Base-by-base conservation (phyloP, 2,329 filamentous ascomycete genomes). In the Hawksworthiomyces lignivorus region DNA sequence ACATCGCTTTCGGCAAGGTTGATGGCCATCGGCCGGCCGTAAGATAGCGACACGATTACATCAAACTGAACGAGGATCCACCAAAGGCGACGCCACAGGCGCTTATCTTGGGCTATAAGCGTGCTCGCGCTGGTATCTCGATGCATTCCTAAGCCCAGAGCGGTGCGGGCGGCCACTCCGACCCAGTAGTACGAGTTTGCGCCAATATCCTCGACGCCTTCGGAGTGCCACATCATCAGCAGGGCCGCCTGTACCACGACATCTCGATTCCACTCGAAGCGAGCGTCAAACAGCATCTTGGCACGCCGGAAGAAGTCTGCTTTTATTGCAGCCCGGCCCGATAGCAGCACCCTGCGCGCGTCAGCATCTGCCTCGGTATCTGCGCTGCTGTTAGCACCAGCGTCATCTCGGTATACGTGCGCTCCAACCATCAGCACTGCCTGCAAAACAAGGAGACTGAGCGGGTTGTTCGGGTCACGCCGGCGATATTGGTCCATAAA, bases 391-490 rank as follows among this genome's bases (percentile, higher is more conserved):
- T 21, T 24, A 10, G 18, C 38, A n/a, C 31, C 24, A 7, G 22
- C 35, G 10, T 65, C 53, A 36, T 70, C 64, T 5, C 66, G 59
- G 61, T 4, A 60, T 2, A 72, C 68, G 53, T 75, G 73, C 0
- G 70, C 65, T 2, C 73, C 73, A 4, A 70, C 70, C 26, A 75
- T 53, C 60, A 97, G 94, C 15, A 97, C 80, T 7, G 87, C 86
- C 61, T 96, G 90, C 1, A 97, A 68, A 44, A 97, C 73, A 24
- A 97, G 68, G 1, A 90, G 88, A 1, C 90, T 95, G 24, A 96
- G 88, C 0, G 83, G 77, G 17, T 78, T 80, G 44, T 84, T 79
- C 88, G 90, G 30, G 73, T 66, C 7, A 67, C 64, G 43, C 73
- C 75, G 51, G 72, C 76, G 1, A 27, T 48, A 97, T 63, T 95